These are phyloP conservation scores for Lipomyces sp. DNA, from an alignment of 805 yeast genomes.

Conservation along the genomic window DNA sequence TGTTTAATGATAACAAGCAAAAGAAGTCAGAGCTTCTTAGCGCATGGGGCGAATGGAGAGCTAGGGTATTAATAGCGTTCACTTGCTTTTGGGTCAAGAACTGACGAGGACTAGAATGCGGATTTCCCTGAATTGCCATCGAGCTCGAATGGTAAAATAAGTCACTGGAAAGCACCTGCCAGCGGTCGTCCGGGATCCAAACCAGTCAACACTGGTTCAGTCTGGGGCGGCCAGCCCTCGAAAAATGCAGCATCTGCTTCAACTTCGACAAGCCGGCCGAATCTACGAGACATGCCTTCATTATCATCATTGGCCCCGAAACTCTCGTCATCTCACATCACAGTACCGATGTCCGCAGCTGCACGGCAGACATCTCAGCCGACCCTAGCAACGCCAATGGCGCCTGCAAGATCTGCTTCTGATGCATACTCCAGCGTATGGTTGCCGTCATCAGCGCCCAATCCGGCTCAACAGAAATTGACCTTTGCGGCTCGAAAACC, in stretches of 20 bases:
- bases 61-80: constrained; percentile 6
- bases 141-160: neutral
- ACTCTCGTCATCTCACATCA: constrained; percentile 3
- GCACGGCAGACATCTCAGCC: constrained; percentile 14
- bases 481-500: constrained; percentile 19
- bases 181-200: neutral
- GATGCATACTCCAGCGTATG: constrained; percentile 23
- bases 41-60: constrained; percentile 31
- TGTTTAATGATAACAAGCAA: constrained; percentile 12
- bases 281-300: constrained; percentile 18
- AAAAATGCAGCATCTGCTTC: constrained; percentile 4
- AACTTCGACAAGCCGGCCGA: constrained; percentile 13
- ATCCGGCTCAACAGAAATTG: constrained; percentile 25
- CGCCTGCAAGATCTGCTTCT: constrained; percentile 21
- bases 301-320: constrained; percentile 3
- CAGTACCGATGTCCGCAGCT: constrained; percentile 21
- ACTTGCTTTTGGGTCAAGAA: neutral
- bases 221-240: constrained; percentile 5
- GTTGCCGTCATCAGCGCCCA: constrained; percentile 25
- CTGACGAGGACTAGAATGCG: constrained; percentile 14
- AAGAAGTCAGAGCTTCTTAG: constrained; percentile 13
- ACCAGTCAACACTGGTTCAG: constrained; percentile 12
- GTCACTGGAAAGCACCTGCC: constrained; percentile 8
- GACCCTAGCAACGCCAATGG: constrained; percentile 21
- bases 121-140: constrained; percentile 24